Base-by-base conservation (phyloP, 345 rosid species). In the Angophora floribunda region DNA sequence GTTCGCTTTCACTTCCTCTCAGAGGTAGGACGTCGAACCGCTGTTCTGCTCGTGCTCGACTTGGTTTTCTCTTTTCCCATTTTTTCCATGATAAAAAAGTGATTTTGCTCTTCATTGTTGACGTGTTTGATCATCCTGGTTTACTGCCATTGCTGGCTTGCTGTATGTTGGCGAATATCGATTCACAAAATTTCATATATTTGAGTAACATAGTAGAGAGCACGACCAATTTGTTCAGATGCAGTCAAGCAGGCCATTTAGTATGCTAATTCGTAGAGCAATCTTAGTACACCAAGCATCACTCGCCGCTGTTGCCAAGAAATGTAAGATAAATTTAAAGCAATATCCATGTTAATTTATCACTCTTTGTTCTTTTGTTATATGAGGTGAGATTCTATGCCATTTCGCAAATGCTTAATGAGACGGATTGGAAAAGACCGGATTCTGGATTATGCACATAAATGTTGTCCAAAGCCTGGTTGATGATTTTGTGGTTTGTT, bases 1-100 rank as follows among this genome's bases (percentile, higher is more conserved):
- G 65, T 96, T 97, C 53, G 95, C 97, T 41, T 78, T 92, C 93
- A 92, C 96, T 44, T 84, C 95, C 65, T 75, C 93, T 47, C 88
- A 89, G 50, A 94, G 97, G 97, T 93, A 90, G 51, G 80, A 51
- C 82, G 82, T 10, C 41, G 12, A 75, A 1, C 82, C 63, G 3
- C 41, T 7, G 47, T 13, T 67, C 55, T 41, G 47, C 53, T 28
- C 3, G 51, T 3, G 17, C 82, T 36, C 82, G 49, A 75, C 82
- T 75, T 36, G 47, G n/a, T 28, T 41, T 75, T 63, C 5, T 14
- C 30, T 51, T 41, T 52, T 6, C 79, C 61, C 1, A 5, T 30
- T 5, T 13, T 22, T 85, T 41, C n/a, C 13, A 8, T 14, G 6
- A 67, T 8, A 4, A 36, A 70, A 9, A 2, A 9, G 14, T 4